Evolutionary conservation across 495 filamentous ascomycete genomes (phyloP).

Genomic region (Aspergillus ellipticus): DNA sequence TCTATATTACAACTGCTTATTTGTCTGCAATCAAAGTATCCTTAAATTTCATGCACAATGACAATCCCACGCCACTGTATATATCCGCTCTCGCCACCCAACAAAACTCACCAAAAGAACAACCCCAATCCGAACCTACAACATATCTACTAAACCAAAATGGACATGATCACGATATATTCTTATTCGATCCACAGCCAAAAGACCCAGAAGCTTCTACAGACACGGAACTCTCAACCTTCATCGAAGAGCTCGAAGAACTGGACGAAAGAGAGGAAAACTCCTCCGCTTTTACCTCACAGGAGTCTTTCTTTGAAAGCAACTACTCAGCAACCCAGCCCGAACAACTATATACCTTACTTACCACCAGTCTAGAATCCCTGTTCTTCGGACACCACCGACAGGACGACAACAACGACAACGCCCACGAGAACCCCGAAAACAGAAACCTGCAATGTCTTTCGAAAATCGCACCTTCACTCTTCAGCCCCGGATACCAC

Average conservation of each 20-base stretch:
- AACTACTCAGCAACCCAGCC: not conserved
- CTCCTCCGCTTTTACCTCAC: not conserved
- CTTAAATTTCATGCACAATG: constrained; percentile 13
- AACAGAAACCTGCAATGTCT: not conserved
- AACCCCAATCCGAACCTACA: not conserved
- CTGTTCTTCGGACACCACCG: not conserved
- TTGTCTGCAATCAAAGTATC: constrained; percentile 24
- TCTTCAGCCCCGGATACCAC: not conserved
- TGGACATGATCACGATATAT: too few relatives aligned
- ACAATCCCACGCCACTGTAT: not conserved
- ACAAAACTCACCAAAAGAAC: not conserved
- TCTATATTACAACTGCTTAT: constrained; percentile 10
- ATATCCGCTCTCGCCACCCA: not conserved
- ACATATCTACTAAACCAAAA: not conserved
- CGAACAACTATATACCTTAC: not conserved
- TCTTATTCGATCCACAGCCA: not conserved
- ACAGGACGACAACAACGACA: not conserved
- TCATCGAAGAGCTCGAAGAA: not conserved
- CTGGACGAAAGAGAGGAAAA: not conserved
- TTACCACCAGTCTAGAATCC: not conserved
- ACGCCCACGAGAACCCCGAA: not conserved
- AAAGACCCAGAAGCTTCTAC: not conserved
- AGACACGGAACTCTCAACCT: not conserved
- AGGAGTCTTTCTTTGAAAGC: not conserved
- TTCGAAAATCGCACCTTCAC: not conserved